Percentiles rank a stretch among this genome's conserved stretches.
Conservation (phyloP, 345 rosid genomes). For the Alliaria petiolata region DNA sequence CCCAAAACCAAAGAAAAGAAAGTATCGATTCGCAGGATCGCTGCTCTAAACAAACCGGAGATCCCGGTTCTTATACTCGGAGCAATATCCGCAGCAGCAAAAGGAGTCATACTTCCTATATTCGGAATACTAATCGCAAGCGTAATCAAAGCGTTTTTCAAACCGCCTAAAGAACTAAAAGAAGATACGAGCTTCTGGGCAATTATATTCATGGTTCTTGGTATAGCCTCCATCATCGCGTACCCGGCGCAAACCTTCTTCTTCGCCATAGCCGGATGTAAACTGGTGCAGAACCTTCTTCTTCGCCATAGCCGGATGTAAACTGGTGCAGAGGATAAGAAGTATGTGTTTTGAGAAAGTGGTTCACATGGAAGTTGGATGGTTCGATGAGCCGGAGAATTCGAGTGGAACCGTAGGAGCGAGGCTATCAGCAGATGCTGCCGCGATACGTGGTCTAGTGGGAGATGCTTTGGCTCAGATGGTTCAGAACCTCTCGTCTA, state of each 20-base stretch:
- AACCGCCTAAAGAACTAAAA: constrained; percentile 51
- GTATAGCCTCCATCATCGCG: constrained; percentile 45
- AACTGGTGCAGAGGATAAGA: constrained; percentile 58
- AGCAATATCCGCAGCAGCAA: constrained; percentile 42
- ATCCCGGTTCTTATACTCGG: constrained; percentile 58
- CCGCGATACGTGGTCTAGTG: constrained; percentile 58
- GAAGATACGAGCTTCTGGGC: constrained; percentile 73
- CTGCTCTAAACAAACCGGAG: constrained; percentile 80
- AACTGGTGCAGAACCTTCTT: constrained; percentile 56
- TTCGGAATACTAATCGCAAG: constrained; percentile 54
- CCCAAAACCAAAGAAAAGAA: constrained; percentile 17
- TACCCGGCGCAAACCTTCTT: constrained; percentile 53
- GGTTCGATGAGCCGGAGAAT: constrained; percentile 73
- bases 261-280: constrained; percentile 65
- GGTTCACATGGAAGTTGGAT: constrained; percentile 78
- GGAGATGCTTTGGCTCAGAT: constrained; percentile 70
- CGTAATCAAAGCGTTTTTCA: constrained; percentile 49
- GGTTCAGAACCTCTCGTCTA: constrained; percentile 57
- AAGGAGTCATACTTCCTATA: constrained; percentile 58
- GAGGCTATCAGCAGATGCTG: constrained; percentile 84
- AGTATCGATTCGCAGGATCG: constrained; percentile 58
- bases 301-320: constrained; percentile 65
- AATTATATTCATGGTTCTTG: constrained; percentile 52
- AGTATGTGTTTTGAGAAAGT: constrained; percentile 79
- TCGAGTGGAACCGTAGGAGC: constrained; percentile 80